Conservation (phyloP, 1,139 yeast genomes). For the Sugiyamaella grinbergsii region DNA sequence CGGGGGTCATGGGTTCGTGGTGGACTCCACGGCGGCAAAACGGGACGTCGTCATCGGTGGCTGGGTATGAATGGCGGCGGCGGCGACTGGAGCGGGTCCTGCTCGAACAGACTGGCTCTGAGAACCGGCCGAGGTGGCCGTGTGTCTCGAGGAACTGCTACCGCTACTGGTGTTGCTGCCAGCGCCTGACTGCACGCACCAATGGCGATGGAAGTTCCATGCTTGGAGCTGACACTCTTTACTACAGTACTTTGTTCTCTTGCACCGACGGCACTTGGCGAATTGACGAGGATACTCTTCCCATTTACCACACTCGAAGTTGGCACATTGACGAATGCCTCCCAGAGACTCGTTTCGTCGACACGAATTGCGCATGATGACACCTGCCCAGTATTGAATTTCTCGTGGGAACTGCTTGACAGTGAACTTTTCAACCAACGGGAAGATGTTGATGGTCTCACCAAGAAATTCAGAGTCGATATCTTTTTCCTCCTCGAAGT, state of each 20-base stretch:
- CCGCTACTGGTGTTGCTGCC: conserved; percentile 27
- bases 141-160: conserved; percentile 21
- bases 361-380: conserved; percentile 93
- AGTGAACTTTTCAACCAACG: conserved; percentile 89
- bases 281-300: conserved; percentile 87
- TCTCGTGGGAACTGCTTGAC: conserved; percentile 68
- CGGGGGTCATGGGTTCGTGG: conserved; percentile 7
- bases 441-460: conserved; percentile 71
- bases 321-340: conserved; percentile 94
- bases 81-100: not conserved
- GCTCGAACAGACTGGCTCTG: conserved; percentile 4
- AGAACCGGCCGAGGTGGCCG: conserved; percentile 31
- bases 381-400: conserved; percentile 95
- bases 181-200: conserved; percentile 62
- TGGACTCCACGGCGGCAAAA: conserved; percentile 1
- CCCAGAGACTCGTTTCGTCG: conserved; percentile 83
- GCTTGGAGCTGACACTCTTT: conserved; percentile 89
- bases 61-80: not conserved
- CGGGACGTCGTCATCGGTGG: conserved; percentile 5
- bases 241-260: conserved; percentile 92
- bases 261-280: conserved; percentile 92
- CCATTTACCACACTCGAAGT: conserved; percentile 94
- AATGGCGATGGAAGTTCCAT: conserved; percentile 90
- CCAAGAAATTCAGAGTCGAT: conserved; percentile 47
- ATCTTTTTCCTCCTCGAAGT: conserved; percentile 49